These are phyloP conservation scores for Echites panduratus DNA, from an alignment of 257 asterid genomes.

Conservation along the genomic window DNA sequence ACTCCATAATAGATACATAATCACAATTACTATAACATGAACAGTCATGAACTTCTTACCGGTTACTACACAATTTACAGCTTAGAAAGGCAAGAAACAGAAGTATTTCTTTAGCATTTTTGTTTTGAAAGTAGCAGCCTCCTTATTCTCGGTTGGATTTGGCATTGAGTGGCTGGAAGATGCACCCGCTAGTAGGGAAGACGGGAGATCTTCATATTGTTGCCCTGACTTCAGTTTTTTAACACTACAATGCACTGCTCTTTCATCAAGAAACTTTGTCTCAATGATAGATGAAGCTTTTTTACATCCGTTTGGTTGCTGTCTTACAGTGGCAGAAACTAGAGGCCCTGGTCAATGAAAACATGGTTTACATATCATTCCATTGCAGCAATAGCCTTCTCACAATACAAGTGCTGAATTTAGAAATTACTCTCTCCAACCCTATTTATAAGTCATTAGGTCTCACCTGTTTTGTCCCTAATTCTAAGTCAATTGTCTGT, in stretches of 20 bases:
- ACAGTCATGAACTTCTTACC: background rate
- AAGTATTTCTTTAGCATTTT: conserved; percentile 41
- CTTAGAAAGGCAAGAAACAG: conserved; percentile 49
- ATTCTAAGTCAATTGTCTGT: too few relatives aligned
- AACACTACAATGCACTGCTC: conserved; percentile 14
- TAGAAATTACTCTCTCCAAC: too few relatives aligned
- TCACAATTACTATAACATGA: background rate
- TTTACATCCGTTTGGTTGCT: conserved; percentile 12
- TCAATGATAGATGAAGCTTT: conserved; percentile 10
- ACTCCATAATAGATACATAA: background rate
- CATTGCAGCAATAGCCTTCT: background rate
- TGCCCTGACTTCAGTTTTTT: conserved; percentile 31
- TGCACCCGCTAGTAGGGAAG: conserved; percentile 1
- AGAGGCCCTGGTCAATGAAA: conserved; percentile 4
- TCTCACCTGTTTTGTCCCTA: too few relatives aligned
- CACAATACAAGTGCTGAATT: too few relatives aligned
- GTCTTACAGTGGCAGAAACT: conserved; percentile 14
- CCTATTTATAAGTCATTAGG: too few relatives aligned
- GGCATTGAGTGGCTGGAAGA: conserved; percentile 19
- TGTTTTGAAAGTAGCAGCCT: conserved; percentile 26
- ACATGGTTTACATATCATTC: background rate
- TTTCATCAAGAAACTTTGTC: conserved; percentile 3
- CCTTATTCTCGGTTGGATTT: conserved; percentile 21
- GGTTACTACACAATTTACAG: background rate
- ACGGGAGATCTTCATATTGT: conserved; percentile 31